Evolutionary conservation across 2,329 filamentous ascomycete species (phyloP).

Genomic region (Paracamarosporium sp.): DNA sequence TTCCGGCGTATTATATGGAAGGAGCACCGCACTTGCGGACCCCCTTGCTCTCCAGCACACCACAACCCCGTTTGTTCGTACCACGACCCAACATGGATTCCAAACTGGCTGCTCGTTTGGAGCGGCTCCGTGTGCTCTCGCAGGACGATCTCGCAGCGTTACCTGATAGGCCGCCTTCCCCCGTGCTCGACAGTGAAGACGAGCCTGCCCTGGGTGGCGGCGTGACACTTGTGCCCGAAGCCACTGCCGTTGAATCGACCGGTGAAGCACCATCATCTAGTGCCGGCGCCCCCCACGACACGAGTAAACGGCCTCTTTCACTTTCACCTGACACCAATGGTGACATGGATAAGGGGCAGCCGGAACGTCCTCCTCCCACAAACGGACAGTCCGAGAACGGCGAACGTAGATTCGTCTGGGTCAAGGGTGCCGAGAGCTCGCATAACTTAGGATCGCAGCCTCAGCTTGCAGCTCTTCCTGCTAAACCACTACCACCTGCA

Average conservation of each 20-base stretch:
- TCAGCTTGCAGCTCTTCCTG: conserved; percentile 10
- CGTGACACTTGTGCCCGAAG: conserved; percentile 20
- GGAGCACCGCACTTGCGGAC: not conserved
- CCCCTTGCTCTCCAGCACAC: not conserved
- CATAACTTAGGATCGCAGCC: conserved; percentile 25
- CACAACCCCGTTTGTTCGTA: not conserved
- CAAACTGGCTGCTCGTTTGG: conserved; percentile 24
- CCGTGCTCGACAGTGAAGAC: conserved; percentile 19
- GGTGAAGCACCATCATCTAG: not conserved
- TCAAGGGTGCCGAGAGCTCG: conserved; percentile 26
- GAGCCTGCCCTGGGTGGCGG: conserved; percentile 22
- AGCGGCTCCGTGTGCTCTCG: conserved; percentile 27
- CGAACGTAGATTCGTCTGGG: conserved; percentile 30
- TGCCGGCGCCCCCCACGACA: not conserved
- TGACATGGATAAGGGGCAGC: not conserved
- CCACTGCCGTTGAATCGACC: not conserved
- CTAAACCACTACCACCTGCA: conserved; percentile 18
- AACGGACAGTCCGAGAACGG: conserved; percentile 7
- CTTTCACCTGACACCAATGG: not conserved
- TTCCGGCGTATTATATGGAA: not conserved
- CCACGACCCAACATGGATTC: conserved; percentile 23
- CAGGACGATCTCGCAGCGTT: conserved; percentile 32
- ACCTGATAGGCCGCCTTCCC: conserved; percentile 22
- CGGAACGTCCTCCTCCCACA: not conserved
- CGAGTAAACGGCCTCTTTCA: conserved; percentile 17